Evolutionary conservation across 257 asterid genomes (phyloP), one percentile per base, ranked within the genome.

Genomic region (Leptodermis oblonga): DNA sequence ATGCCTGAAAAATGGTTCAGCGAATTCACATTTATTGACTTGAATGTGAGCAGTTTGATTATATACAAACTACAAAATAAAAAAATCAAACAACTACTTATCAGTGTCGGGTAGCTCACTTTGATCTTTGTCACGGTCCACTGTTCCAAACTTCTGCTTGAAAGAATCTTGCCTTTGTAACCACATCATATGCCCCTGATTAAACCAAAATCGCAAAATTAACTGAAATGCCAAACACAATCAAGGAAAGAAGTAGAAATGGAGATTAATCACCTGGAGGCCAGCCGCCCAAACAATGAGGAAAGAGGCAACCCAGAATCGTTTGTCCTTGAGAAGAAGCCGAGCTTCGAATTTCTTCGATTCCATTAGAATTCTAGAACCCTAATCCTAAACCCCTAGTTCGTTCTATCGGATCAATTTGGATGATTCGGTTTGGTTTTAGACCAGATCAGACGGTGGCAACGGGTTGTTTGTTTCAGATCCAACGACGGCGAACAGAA

Each of bases 101-200:
- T 62, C 79, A 79, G 54, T 74, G 42, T 76, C 77, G 13, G 72
- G 39, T 12, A 72, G 76, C 34, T 74, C 80, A 34, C 70, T 66
- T 51, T 76, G 64, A 58, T 71, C 79, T 33, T 26, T 39, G 67
- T 74, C 84, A 34, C 72, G 42, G n/a, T 82, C 76, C 53, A 53
- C 68, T 62, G 79, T 65, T 70, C 90, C 86, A 70, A 92, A 92
- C 70, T 87, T 92, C 73, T 87, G 84, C 86, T 82, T 85, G 82
- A 89, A 92, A 42, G 97, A 70, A 49, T 92, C 97, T 76, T 89
- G 98, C 80, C 84, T 86, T 84, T 85, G 82, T 46, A 92, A 30
- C 97, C 97, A 89, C 96, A 87, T 85, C 92, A 92, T 85, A 60
- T 92, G 97, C 63, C 96, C 97, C 98, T 92, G 80, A 60, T 14